Base-by-base conservation (phyloP, 192 early-diverging fungal species). In the Ambispora gerdemannii region DNA sequence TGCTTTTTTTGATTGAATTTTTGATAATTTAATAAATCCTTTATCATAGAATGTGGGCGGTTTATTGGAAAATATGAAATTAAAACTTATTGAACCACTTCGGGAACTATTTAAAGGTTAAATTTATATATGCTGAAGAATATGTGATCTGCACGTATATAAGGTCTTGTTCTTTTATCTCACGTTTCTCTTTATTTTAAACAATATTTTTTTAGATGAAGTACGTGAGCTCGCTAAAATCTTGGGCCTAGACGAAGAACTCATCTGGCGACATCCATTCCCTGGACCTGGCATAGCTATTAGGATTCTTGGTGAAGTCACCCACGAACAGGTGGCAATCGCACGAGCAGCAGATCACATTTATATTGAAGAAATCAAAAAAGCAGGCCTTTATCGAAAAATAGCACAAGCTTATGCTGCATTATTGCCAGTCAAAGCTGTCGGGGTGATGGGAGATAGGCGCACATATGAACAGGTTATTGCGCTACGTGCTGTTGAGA, bases 391-490 rank as follows among this genome's bases (percentile, higher is more conserved):
- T 33, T 99, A 99, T 84, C 89, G 94, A 72, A 88, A 96, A 78
- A 99, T 97, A 73, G 91, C 95, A 32, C 97, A 99, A 84, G 97
- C 97, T 11, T 99, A 97, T 78, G 95, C 95, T 67, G 95, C 94
- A 15, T 81, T 99, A 27, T 80, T 99, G 51, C 95, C 95, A 10
- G 88, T 99, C 43, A 90, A 92, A 77, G 92, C 94, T 50, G 97
- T 99, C 30, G 97, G 97, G 59, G 97, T 99, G 63, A 99, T 97
- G 97, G 97, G 97, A 67, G 97, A 99, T 80, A 89, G 92, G 84
- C 89, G 97, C 64, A 99, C 97, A 4, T 99, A 99, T 72, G 97
- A 99, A 83, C 95, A 99, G 82, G 92, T 95, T 69, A 97, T 99
- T 88, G 91, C 91, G 32, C 85, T 99, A 73, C 90, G 97, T 67